phyloP scores from a whole-genome alignment of 306 rosid species.

The Dalbergia cochinchinensis region DNA sequence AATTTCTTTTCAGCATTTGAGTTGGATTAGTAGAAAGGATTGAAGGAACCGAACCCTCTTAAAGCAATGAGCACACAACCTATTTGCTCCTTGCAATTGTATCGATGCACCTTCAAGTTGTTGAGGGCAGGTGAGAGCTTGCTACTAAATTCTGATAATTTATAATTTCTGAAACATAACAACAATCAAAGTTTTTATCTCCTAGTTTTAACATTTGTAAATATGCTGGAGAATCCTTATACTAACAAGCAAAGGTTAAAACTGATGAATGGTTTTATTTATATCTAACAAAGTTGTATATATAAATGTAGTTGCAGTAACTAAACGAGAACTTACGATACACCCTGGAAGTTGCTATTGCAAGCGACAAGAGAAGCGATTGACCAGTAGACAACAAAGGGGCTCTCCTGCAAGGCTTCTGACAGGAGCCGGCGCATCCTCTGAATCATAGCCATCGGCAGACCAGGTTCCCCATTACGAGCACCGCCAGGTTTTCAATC shows the following conservation, averaged over 20 bases:
- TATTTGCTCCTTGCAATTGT: background rate
- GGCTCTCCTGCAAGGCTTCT: slow-evolving; percentile 26
- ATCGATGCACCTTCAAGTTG: background rate
- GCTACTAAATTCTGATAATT: background rate
- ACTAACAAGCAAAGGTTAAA: no score
- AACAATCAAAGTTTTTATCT: no score
- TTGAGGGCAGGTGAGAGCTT: slow-evolving; percentile 16
- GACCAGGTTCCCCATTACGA: slow-evolving; percentile 41
- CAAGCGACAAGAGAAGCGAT: slow-evolving; percentile 32
- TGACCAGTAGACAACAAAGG: slow-evolving; percentile 32
- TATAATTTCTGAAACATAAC: slow-evolving; percentile 8
- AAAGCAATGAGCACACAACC: slow-evolving; percentile 17
- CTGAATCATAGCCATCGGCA: background rate
- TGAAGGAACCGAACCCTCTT: background rate
- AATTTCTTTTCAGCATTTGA: background rate
- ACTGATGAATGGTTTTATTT: no score
- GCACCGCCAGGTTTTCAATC: background rate
- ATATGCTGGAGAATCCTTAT: no score
- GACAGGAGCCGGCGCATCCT: slow-evolving; percentile 22
- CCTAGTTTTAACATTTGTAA: no score
- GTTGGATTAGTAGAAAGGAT: background rate
- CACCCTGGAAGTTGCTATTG: background rate
- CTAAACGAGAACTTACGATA: background rate
- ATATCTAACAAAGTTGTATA: no score
- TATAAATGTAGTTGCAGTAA: no score